phyloP scores from a whole-genome alignment of 2,329 filamentous ascomycete genomes.

The Myriangium duriaei region DNA sequence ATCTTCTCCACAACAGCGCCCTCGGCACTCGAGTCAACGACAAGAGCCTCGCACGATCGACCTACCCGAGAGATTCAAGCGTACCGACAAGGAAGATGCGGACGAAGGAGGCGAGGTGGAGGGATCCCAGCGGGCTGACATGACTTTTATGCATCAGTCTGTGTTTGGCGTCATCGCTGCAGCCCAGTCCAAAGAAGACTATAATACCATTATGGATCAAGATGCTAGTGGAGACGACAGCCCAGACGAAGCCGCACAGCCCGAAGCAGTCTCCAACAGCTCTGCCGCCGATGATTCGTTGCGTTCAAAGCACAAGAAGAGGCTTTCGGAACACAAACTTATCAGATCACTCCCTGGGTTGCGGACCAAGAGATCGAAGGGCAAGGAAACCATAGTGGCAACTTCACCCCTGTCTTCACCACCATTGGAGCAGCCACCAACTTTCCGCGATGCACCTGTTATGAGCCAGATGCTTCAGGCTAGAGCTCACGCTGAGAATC shows the following conservation, averaged over 20 bases:
- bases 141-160: conserved; percentile 76
- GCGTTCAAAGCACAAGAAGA: conserved; percentile 39
- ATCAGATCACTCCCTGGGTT: conserved; percentile 53
- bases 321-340: conserved; percentile 52
- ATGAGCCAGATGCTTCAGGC: conserved; percentile 55
- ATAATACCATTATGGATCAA: conserved; percentile 40
- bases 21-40: conserved; percentile 3
- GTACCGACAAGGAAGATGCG: conserved; percentile 20
- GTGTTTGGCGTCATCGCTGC: conserved; percentile 88
- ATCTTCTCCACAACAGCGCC: conserved; percentile 6
- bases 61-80: conserved; percentile 16
- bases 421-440: conserved; percentile 14
- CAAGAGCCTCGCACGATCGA: conserved; percentile 10
- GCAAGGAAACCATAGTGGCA: conserved; percentile 16
- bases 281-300: conserved; percentile 12
- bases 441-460: conserved; percentile 50
- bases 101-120: conserved; percentile 43
- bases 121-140: conserved; percentile 36
- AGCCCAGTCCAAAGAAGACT: conserved; percentile 70
- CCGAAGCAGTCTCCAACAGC: conserved; percentile 16
- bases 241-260: conserved; percentile 4
- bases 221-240: conserved; percentile 11
- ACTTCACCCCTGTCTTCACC: conserved; percentile 14
- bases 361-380: conserved; percentile 24
- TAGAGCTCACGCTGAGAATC: conserved; percentile 16